These are phyloP conservation scores for Fragosphaeria purpurea DNA, from an alignment of 2,329 filamentous ascomycete genomes.

Conservation along the genomic window DNA sequence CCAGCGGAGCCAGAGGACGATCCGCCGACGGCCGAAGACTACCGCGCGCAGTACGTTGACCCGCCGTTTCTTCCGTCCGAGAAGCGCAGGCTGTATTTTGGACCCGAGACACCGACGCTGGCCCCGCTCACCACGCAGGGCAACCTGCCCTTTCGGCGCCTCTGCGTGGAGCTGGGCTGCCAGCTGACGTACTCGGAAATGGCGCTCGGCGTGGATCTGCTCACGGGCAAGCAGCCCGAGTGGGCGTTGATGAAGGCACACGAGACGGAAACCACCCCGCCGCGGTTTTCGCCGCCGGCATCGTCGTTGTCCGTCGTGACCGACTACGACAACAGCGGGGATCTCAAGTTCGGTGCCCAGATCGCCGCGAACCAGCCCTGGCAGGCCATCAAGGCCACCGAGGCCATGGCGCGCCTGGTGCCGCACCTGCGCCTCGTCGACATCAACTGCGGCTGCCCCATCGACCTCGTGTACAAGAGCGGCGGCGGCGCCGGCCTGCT, in stretches of 20 bases:
- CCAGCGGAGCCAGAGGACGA: conserved; percentile 17
- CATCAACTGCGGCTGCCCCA: conserved; percentile 93
- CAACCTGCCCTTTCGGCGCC: conserved; percentile 84
- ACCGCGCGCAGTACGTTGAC: conserved; percentile 72
- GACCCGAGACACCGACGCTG: conserved; percentile 83
- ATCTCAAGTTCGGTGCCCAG: conserved; percentile 84
- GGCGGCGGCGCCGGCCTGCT: conserved; percentile 87
- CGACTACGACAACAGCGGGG: conserved; percentile 71
- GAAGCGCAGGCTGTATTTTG: conserved; percentile 90
- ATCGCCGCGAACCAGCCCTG: conserved; percentile 89
- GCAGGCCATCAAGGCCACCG: conserved; percentile 79
- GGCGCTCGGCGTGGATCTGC: conserved; percentile 82
- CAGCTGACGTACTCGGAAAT: conserved; percentile 97
- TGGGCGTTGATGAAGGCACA: conserved; percentile 95
- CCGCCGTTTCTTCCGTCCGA: conserved; percentile 84
- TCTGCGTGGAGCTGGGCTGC: conserved; percentile 81
- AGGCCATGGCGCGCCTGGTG: conserved; percentile 64
- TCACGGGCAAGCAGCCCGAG: conserved; percentile 83
- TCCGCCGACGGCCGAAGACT: conserved; percentile 44
- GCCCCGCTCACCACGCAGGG: conserved; percentile 94
- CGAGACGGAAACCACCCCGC: conserved; percentile 66
- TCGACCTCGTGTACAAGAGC: conserved; percentile 81
- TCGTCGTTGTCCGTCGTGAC: conserved; percentile 49
- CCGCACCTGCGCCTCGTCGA: conserved; percentile 85
- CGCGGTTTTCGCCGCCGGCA: conserved; percentile 47